These are phyloP conservation scores for Pyrenophora graminea DNA, from an alignment of 2,329 filamentous ascomycete species.

Conservation along the genomic window DNA sequence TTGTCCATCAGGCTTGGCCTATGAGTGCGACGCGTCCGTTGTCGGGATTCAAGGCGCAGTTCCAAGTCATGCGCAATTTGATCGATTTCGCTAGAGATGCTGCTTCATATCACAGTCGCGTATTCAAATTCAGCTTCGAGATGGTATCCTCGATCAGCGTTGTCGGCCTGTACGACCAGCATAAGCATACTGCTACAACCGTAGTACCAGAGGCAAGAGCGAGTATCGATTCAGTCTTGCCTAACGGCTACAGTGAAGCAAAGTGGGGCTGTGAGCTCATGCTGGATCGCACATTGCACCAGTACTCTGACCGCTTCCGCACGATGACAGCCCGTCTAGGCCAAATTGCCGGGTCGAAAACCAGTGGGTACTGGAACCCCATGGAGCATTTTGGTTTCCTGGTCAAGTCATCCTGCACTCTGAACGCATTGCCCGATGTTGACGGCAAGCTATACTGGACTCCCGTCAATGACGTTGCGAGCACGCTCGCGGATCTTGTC, in stretches of 20 bases:
- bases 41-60: slow-evolving; percentile 56
- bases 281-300: slow-evolving; percentile 54
- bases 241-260: slow-evolving; percentile 57
- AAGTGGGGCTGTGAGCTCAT: slow-evolving; percentile 58
- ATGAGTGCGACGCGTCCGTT: slow-evolving; percentile 60
- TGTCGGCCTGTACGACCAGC: slow-evolving; percentile 38
- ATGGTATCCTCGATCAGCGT: slow-evolving; percentile 50
- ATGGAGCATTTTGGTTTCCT: slow-evolving; percentile 57
- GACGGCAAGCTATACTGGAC: slow-evolving; percentile 43
- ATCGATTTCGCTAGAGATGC: slow-evolving; percentile 47
- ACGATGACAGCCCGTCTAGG: slow-evolving; percentile 53
- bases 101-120: neutral
- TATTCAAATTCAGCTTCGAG: slow-evolving; percentile 41
- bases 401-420: slow-evolving; percentile 55
- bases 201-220: slow-evolving; percentile 11
- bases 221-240: slow-evolving; percentile 50
- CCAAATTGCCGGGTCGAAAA: slow-evolving; percentile 58
- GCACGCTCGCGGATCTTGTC: slow-evolving; percentile 42
- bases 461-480: slow-evolving; percentile 51
- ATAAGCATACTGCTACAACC: neutral
- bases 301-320: slow-evolving; percentile 50
- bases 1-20: slow-evolving; percentile 60
- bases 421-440: slow-evolving; percentile 47
- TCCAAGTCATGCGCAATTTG: slow-evolving; percentile 57
- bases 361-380: slow-evolving; percentile 60